Evolutionary conservation across 2,329 filamentous ascomycete genomes (phyloP), one percentile per base, ranked within the genome.

Genomic region (Colletotrichum limetticola): DNA sequence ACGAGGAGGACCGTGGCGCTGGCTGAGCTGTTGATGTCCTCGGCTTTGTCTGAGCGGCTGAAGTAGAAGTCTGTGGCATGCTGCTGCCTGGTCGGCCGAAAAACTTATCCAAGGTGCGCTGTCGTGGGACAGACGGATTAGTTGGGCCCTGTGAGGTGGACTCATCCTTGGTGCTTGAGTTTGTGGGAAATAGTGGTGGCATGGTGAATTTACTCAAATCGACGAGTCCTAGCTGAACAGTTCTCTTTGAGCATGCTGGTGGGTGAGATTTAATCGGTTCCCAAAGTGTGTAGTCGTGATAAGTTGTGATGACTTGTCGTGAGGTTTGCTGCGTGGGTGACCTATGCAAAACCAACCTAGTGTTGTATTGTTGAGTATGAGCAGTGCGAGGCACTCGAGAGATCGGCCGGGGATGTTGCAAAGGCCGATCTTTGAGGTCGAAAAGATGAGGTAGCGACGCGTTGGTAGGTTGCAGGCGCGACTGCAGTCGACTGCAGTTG

Each of bases 61-160:
- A 26, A n/a, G 37, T 14, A 14, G 35, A 22, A 11, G 56, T 8
- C 12, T 49, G 7, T 3, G 71, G 28, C 9, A 52, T 12, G 28
- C 32, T 61, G 37, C 22, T 65, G 6, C 56, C 42, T 11, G 60
- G 26, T 14, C 57, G 71, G 7, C 22, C 26, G 16, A 73, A 16
- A 28, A 73, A 71, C 24, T 32, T 61, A 19, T 73, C 66, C 9
- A 73, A 35, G 3, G 71, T 73, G 46, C 67, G 30, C 52, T 73
- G 71, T 26, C 71, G 60, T 37, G 56, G 55, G 8, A 55, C 8
- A n/a, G 66, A 7, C n/a, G 52, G 37, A 16, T 26, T 52, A 19
- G 16, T 62, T 9, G 35, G 19, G 26, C 60, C 30, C 5, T 12
- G 56, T 11, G 56, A 37, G 5, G 28, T 35, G 0, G 49, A 6